Base-by-base conservation (phyloP, 2,329 filamentous ascomycete species). In the Penicillium sp. region DNA sequence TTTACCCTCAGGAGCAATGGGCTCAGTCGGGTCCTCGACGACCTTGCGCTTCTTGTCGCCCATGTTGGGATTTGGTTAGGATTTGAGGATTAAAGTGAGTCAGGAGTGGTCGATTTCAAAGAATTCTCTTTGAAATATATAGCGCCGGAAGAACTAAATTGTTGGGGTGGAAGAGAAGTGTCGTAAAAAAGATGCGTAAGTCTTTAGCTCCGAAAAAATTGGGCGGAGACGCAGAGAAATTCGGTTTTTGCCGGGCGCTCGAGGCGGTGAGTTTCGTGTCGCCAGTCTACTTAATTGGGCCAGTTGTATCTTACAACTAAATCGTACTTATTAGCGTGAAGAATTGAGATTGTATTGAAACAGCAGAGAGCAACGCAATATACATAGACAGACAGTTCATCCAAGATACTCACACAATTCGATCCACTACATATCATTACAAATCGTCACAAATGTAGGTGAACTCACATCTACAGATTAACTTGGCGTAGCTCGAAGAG, bases 11-110 rank as follows among this genome's bases (percentile, higher is more conserved):
- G 65, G 63, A 52, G 62, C 57, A 47, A 62, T 56, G 7, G 56
- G 59, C 45, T 69, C 58, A 34, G 53, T 41, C 9, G 52, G 45
- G 52, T 65, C 61, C 52, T 70, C 63, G n/a, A 61, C 59, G 58
- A 70, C 67, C 63, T 73, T 73, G 65, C 70, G 70, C 63, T 72
- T 71, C 54, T 67, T 72, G 54, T 71, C 69, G 47, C 65, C 62
- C 68, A 72, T 73, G 61, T 50, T 65, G 31, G n/a, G 23, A 39
- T 21, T 31, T 31, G 12, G 13, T 33, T 42, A 13, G 21, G 33
- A 2, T 21, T 6, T 12, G 13, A 13, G 42, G 28, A 13, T 21
- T 21, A 36, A 13, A 12, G 12, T 9, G 13, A 2, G 13, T 4
- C 5, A 9, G 18, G 1, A 18, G 8, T 39, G 9, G 18, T 39